These are phyloP conservation scores for Cymbidium sinense DNA, from an alignment of 106 monocot genomes.

Conservation along the genomic window DNA sequence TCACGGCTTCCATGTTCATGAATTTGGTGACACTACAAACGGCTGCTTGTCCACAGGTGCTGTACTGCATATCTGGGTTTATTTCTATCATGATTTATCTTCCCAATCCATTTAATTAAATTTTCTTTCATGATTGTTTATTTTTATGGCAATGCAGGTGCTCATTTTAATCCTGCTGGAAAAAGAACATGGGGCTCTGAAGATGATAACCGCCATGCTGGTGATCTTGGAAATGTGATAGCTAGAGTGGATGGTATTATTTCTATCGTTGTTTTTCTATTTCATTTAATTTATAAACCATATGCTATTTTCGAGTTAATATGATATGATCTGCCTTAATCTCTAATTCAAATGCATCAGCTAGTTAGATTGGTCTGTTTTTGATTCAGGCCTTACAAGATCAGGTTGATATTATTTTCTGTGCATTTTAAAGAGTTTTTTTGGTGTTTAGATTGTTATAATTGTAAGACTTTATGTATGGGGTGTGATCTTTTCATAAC, in stretches of 20 bases:
- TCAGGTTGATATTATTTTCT: background rate
- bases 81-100: background rate
- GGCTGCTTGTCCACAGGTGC: conserved; percentile 91
- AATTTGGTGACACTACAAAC: conserved; percentile 79
- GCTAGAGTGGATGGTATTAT: conserved; percentile 64
- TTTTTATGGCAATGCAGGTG: conserved; percentile 30
- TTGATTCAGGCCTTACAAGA: background rate
- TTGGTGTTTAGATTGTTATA: background rate
- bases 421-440: background rate
- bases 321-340: no score
- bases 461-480: background rate
- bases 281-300: background rate
- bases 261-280: background rate
- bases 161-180: conserved; percentile 80
- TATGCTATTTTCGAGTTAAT: background rate
- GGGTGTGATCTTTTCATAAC: background rate
- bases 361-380: background rate
- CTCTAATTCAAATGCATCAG: no score
- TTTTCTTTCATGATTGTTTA: background rate
- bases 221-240: conserved; percentile 79
- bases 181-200: conserved; percentile 69
- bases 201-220: conserved; percentile 76
- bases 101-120: background rate
- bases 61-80: background rate
- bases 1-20: conserved; percentile 69